Evolutionary conservation across 1,284 basidiomycete genomes (phyloP), one percentile per base, ranked within the genome.

Genomic region (Porodaedalea pini): DNA sequence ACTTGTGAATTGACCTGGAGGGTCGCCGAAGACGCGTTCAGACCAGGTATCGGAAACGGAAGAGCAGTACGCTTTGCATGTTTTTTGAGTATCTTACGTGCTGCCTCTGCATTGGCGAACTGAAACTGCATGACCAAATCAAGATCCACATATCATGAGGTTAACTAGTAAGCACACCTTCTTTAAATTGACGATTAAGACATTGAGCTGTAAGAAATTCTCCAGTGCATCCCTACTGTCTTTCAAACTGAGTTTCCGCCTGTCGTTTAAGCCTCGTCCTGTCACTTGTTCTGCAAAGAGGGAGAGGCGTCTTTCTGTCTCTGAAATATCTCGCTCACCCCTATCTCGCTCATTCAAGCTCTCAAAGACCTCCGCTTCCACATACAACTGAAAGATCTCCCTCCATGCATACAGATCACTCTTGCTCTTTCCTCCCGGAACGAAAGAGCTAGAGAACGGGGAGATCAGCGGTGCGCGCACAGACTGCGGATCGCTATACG

Each of bases 361-460:
- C 69, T 96, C 93, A 65, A 97, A 98, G 4, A 98, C 85, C 66
- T 96, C 88, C 1, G 84, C 75, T 64, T 98, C 93, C 52, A 92
- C 77, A 74, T 96, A 98, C 1, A 96, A 73, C 50, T 86, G 82
- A 67, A 98, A 97, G 32, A 98, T 89, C 70, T 93, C 86, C 31
- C 95, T 77, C 95, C 95, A 98, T 2, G 85, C 82, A 67, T 93
- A 94, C n/a, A 98, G 72, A 66, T 98, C 95, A 21, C 78, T 77
- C 64, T 78, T 78, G 7, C 66, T 71, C 64, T 78, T 78, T 8
- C 67, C 56, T 56, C 62, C 40, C 40, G 55, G 59, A 49, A 32
- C 27, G 29, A 64, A 31, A 37, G 65, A 27, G 6, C 58, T 53
- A 52, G 60, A 68, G 53, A 49, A 62, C 25, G 59, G 62, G 36